Percentiles rank a stretch among this genome's conserved stretches.
Conservation (phyloP, 202 grass and related monocot genomes). For the Zoysia matrella region DNA sequence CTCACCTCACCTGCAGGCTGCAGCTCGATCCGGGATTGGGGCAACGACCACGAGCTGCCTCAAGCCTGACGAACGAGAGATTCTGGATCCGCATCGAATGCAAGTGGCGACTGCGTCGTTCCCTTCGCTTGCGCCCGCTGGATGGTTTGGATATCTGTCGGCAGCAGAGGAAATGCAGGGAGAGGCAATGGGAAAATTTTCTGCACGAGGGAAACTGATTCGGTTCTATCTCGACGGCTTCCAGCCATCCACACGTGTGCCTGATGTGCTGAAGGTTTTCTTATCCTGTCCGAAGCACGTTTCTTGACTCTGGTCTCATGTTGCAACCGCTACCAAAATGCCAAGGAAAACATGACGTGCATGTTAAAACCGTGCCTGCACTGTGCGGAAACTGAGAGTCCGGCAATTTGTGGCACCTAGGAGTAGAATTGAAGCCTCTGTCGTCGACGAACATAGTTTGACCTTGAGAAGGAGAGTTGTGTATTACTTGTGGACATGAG, state of each 20-base stretch:
- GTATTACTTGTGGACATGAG: too few relatives aligned
- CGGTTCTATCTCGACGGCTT: not conserved
- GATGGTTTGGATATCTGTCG: too few relatives aligned
- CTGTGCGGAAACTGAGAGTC: not conserved
- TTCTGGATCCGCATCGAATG: not conserved
- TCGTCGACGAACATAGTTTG: not conserved
- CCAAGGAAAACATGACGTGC: not conserved
- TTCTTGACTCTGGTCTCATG: not conserved
- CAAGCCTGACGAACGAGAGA: not conserved
- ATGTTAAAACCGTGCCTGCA: constrained; percentile 3
- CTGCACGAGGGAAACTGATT: not conserved
- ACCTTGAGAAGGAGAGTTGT: not conserved
- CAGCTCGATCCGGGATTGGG: too few relatives aligned
- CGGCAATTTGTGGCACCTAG: too few relatives aligned
- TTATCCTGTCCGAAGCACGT: not conserved
- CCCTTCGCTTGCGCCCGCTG: not conserved
- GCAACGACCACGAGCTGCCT: constrained; percentile 9
- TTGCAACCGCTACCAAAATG: not conserved
- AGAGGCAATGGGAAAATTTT: not conserved
- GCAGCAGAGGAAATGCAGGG: not conserved
- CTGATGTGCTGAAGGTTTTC: not conserved
- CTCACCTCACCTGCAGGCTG: not conserved
- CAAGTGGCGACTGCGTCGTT: not conserved
- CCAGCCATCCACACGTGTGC: constrained; percentile 11
- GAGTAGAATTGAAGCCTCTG: not conserved